These are phyloP conservation scores for Nadsonia fulvescens DNA, from an alignment of 805 yeast genomes.

Conservation along the genomic window DNA sequence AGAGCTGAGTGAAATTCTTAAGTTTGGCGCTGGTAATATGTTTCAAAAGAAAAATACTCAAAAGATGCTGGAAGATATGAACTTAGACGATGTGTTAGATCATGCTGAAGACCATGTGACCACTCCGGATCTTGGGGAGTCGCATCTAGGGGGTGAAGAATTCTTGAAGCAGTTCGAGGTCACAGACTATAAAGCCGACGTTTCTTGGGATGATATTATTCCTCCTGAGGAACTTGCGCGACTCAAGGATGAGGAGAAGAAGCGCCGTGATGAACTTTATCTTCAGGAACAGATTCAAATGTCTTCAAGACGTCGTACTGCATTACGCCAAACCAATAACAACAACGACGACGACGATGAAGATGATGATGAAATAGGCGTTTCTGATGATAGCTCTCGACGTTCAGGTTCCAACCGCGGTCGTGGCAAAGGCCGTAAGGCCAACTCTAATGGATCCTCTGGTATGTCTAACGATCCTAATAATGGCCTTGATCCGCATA, in stretches of 20 bases:
- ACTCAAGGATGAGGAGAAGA: conserved; percentile 81
- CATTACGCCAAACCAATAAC: conserved; percentile 15
- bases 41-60: conserved; percentile 90
- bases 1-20: conserved; percentile 81
- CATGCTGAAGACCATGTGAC: conserved; percentile 97
- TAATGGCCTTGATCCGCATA: conserved; percentile 28
- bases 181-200: conserved; percentile 95
- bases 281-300: conserved; percentile 79
- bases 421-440: too few relatives aligned
- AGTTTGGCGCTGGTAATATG: conserved; percentile 98
- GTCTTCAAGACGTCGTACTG: conserved; percentile 65
- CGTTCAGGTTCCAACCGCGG: conserved; percentile 16
- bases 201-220: conserved; percentile 97
- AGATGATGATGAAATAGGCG: conserved; percentile 23
- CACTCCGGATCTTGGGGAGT: conserved; percentile 90
- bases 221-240: conserved; percentile 84
- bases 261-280: conserved; percentile 67
- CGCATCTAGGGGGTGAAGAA: conserved; percentile 97
- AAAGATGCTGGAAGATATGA: conserved; percentile 84
- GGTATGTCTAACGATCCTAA: conserved; percentile 13
- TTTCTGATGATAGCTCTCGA: too few relatives aligned
- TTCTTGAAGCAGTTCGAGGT: conserved; percentile 94
- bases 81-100: conserved; percentile 84
- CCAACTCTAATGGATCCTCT: too few relatives aligned
- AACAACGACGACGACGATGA: conserved; percentile 28